Percentiles rank a stretch among this genome's conserved stretches.
These are phyloP conservation scores for Penicillium macrosclerotiorum DNA, from an alignment of 495 filamentous ascomycete species.

Conservation along the genomic window DNA sequence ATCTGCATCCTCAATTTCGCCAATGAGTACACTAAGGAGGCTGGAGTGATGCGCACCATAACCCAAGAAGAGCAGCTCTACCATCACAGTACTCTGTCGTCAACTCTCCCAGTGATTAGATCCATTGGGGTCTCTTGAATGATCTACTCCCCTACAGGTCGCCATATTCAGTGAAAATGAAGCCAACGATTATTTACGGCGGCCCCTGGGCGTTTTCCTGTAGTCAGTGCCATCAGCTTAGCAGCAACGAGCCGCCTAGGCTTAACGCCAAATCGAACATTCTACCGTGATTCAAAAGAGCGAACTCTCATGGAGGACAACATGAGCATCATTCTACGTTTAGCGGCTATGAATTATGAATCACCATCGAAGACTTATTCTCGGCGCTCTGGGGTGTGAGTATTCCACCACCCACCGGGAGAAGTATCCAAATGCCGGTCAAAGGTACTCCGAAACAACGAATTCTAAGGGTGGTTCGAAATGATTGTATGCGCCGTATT, in stretches of 20 bases:
- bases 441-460: conserved; percentile 53
- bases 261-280: conserved; percentile 19
- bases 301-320: conserved; percentile 53
- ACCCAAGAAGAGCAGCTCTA: conserved; percentile 69
- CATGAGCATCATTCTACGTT: conserved; percentile 55
- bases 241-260: conserved; percentile 52
- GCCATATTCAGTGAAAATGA: conserved; percentile 51
- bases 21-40: conserved; percentile 52
- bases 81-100: conserved; percentile 57
- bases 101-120: conserved; percentile 55
- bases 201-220: conserved; percentile 36
- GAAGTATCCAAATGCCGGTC: conserved; percentile 62
- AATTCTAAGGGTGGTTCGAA: conserved; percentile 50
- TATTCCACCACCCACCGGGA: conserved; percentile 56
- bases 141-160: conserved; percentile 61
- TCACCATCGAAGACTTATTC: conserved; percentile 53
- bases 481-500: conserved; percentile 33
- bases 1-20: conserved; percentile 64
- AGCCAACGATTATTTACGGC: conserved; percentile 31
- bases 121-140: conserved; percentile 49
- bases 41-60: conserved; percentile 50
- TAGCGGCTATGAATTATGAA: conserved; percentile 47
- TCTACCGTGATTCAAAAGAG: conserved; percentile 37
- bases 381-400: conserved; percentile 68
- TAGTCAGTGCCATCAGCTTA: conserved; percentile 57